Percentiles rank a stretch among this genome's conserved stretches.
These are phyloP conservation scores for Phtheirospermum japonicum DNA, from an alignment of 257 asterid species.

Conservation along the genomic window DNA sequence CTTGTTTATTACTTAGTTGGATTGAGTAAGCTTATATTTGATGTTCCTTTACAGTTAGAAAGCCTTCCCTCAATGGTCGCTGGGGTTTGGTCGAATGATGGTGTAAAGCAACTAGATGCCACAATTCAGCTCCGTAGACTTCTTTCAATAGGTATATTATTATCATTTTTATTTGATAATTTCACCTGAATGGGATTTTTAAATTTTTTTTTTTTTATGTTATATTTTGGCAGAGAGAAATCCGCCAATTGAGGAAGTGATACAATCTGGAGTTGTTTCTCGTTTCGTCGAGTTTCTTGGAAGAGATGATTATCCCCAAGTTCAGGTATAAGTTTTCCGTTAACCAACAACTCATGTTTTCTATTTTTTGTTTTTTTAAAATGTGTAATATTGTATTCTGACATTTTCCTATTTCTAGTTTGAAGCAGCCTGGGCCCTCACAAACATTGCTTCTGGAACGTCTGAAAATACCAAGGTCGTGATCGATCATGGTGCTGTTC, in stretches of 20 bases:
- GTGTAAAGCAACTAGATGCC: conserved; percentile 64
- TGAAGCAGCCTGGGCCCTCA: conserved; percentile 98
- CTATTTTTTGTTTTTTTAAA: not conserved
- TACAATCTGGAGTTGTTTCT: conserved; percentile 86
- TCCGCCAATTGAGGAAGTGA: conserved; percentile 93
- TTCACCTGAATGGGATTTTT: not conserved
- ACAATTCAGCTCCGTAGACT: conserved; percentile 90
- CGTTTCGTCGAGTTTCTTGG: conserved; percentile 84
- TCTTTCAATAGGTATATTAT: conserved; percentile 69
- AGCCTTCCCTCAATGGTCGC: conserved; percentile 76
- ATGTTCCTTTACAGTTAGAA: conserved; percentile 52
- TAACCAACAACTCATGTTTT: not conserved
- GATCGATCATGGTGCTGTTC: conserved; percentile 90
- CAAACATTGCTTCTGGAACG: conserved; percentile 92
- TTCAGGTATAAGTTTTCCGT: conserved; percentile 50
- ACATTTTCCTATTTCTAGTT: conserved; percentile 44
- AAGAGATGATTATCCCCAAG: conserved; percentile 77
- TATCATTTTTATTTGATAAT: not conserved
- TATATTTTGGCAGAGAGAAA: conserved; percentile 55
- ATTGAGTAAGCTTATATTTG: conserved; percentile 13
- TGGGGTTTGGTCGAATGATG: conserved; percentile 75
- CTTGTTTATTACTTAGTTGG: not conserved
- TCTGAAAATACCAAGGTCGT: conserved; percentile 88
- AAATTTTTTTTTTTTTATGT: not conserved
- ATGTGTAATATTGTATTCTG: not conserved